A percentile compares a stretch with the other conserved stretches of the same genome.
phyloP scores from a whole-genome alignment of 2,329 filamentous ascomycete species.

The Epichloe sibirici region DNA sequence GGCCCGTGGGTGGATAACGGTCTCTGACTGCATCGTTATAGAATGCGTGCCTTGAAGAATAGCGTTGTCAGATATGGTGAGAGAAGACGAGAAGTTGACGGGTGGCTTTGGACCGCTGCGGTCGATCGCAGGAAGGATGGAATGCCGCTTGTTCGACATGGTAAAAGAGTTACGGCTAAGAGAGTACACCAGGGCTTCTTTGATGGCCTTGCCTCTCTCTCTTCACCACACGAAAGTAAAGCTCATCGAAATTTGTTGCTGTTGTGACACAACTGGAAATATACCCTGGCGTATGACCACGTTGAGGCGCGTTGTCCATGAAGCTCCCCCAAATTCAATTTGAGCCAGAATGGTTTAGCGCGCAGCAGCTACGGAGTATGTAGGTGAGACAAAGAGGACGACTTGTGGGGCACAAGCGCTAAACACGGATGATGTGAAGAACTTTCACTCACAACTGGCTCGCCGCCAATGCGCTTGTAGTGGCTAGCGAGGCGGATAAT shows the following conservation, averaged over 20 bases:
- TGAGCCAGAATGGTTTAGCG: background rate
- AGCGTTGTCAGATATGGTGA: conserved; percentile 51
- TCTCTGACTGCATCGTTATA: conserved; percentile 66
- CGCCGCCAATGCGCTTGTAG: conserved; percentile 6
- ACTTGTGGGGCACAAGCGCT: background rate
- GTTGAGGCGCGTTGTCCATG: background rate
- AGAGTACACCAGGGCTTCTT: too few species aligned
- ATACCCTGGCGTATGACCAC: background rate
- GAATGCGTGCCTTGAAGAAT: conserved; percentile 58
- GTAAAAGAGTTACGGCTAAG: background rate
- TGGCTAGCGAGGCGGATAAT: conserved; percentile 19
- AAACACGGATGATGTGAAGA: background rate
- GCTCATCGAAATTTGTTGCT: too few species aligned
- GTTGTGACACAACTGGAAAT: too few species aligned
- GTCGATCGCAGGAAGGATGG: conserved; percentile 40
- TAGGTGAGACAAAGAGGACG: background rate
- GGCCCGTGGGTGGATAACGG: conserved; percentile 75
- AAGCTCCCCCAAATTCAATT: background rate
- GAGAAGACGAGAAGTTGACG: conserved; percentile 46
- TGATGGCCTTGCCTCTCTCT: too few species aligned
- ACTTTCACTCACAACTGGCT: background rate
- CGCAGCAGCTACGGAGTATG: background rate
- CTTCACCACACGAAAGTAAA: too few species aligned
- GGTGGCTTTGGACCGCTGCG: conserved; percentile 46
- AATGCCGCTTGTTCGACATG: conserved; percentile 41